These are phyloP conservation scores for Tulasnella sp. DNA, from an alignment of 768 basidiomycete genomes.

Conservation along the genomic window DNA sequence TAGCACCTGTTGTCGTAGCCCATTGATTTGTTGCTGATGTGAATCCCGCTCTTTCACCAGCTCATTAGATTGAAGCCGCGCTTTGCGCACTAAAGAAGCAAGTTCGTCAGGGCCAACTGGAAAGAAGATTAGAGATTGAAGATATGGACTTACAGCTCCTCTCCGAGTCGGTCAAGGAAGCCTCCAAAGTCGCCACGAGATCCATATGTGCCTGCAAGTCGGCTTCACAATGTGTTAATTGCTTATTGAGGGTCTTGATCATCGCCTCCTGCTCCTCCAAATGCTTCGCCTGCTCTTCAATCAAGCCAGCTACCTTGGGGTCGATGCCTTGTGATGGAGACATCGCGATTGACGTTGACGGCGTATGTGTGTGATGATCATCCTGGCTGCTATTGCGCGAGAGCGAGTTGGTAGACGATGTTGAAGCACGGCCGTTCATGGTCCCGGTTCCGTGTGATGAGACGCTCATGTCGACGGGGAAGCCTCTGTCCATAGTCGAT, in stretches of 20 bases:
- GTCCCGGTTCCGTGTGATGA: slow-evolving; percentile 24
- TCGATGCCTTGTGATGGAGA: slow-evolving; percentile 34
- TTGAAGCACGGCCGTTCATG: slow-evolving; percentile 27
- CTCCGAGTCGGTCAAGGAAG: slow-evolving; percentile 81
- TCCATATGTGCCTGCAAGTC: slow-evolving; percentile 90
- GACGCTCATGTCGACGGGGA: slow-evolving; percentile 26
- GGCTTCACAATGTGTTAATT: slow-evolving; percentile 82
- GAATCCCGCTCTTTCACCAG: slow-evolving; percentile 76
- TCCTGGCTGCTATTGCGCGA: slow-evolving; percentile 5
- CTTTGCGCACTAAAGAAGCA: slow-evolving; percentile 61
- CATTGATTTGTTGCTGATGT: slow-evolving; percentile 50
- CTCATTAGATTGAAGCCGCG: slow-evolving; percentile 87
- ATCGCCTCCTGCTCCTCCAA: slow-evolving; percentile 79
- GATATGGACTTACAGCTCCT: slow-evolving; percentile 59
- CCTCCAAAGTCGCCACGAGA: slow-evolving; percentile 71
- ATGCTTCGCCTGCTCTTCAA: slow-evolving; percentile 65
- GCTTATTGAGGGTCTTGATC: slow-evolving; percentile 91
- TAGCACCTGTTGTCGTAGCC: slow-evolving; percentile 58
- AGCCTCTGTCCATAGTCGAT: too few relatives aligned
- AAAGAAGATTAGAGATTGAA: slow-evolving; percentile 11
- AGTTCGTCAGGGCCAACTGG: not conserved
- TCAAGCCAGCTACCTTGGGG: slow-evolving; percentile 41
- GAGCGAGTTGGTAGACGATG: slow-evolving; percentile 35
- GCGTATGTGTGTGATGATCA: slow-evolving; percentile 32
- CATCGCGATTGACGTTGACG: slow-evolving; percentile 32